Conservation (phyloP, 208 protist species). For the Leishmania tropica region DNA sequence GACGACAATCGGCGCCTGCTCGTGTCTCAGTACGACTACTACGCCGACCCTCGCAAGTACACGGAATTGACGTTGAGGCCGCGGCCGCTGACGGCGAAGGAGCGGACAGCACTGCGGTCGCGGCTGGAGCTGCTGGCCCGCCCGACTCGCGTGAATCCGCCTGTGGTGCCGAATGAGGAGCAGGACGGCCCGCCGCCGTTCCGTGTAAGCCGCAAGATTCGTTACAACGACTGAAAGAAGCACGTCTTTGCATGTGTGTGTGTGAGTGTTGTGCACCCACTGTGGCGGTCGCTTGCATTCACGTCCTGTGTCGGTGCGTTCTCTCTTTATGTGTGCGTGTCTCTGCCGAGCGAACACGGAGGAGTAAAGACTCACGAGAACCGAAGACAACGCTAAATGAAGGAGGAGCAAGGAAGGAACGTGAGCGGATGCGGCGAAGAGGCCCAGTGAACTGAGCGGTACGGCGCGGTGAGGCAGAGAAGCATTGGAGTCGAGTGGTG, state of each 20-base stretch:
- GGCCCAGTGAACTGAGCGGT: neutral
- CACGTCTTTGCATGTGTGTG: neutral
- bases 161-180: constrained; percentile 34
- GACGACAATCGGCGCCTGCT: constrained; percentile 59
- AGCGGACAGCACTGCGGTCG: constrained; percentile 32
- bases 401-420: neutral
- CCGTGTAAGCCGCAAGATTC: constrained; percentile 50
- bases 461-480: neutral
- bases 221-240: constrained; percentile 22
- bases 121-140: constrained; percentile 51
- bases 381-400: neutral
- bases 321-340: neutral
- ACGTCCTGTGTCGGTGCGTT: constrained; percentile 2
- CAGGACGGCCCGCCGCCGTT: constrained; percentile 46
- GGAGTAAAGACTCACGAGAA: neutral
- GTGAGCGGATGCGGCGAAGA: neutral
- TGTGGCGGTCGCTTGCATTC: neutral
- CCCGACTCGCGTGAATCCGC: constrained; percentile 52
- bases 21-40: constrained; percentile 60
- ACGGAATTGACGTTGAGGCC: constrained; percentile 30
- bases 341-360: neutral
- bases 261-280: neutral
- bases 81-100: constrained; percentile 17
- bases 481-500: neutral
- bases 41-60: constrained; percentile 38